Percentiles rank a stretch among this genome's conserved stretches.
These are phyloP conservation scores for Calonectria crousiana DNA, from an alignment of 2,329 filamentous ascomycete species.

Conservation along the genomic window DNA sequence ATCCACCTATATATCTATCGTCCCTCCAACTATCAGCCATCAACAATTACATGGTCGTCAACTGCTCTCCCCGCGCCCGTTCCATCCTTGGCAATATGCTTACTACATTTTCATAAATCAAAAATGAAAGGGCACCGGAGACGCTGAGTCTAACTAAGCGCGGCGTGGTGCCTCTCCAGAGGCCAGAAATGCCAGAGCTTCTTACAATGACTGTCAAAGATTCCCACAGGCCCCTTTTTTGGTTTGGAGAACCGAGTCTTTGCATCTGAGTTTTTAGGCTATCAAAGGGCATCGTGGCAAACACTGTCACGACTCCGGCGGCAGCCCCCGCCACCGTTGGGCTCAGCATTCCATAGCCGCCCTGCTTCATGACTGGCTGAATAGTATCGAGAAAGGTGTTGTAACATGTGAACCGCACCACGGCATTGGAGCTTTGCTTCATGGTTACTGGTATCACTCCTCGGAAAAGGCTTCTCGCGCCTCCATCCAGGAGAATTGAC, in stretches of 20 bases:
- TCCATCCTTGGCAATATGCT: not conserved
- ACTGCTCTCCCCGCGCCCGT: not conserved
- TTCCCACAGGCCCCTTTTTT: not conserved
- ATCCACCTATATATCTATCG: not conserved
- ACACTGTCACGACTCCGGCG: not conserved
- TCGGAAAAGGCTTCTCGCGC: not conserved
- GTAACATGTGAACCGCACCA: conserved; percentile 23
- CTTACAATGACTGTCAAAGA: not conserved
- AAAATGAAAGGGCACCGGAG: not conserved
- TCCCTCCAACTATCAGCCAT: not conserved
- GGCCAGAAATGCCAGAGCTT: not conserved
- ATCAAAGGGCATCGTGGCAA: not conserved
- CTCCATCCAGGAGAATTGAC: not conserved
- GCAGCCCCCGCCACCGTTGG: not conserved
- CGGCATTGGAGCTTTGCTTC: conserved; percentile 20
- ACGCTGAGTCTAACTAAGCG: not conserved
- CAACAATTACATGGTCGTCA: not conserved
- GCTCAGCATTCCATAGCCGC: not conserved
- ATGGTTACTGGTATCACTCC: conserved; percentile 10
- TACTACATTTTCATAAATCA: not conserved
- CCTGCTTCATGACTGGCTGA: not conserved
- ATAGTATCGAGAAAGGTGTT: conserved; percentile 10
- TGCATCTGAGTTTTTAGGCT: not conserved
- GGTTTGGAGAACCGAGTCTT: not conserved
- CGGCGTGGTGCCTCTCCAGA: not conserved